Conservation (phyloP, 148 eudicot species). For the Euryodendron excelsum region DNA sequence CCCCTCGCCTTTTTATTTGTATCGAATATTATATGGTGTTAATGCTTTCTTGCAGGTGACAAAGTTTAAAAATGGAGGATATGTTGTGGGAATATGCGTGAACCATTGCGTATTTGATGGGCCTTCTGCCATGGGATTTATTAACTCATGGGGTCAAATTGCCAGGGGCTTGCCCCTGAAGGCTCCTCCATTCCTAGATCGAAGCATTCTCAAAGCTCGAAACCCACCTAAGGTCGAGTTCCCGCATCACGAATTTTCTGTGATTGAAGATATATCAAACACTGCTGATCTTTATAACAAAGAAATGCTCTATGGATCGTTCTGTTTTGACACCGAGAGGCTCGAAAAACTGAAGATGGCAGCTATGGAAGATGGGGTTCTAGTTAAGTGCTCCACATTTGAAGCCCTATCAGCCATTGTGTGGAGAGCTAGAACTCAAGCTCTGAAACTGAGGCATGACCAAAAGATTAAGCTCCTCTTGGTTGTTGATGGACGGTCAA, state of each 20-base stretch:
- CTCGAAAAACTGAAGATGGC: constrained; percentile 29
- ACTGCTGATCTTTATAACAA: constrained; percentile 24
- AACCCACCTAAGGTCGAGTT: too few species aligned
- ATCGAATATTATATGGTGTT: neutral
- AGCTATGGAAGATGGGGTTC: constrained; percentile 27
- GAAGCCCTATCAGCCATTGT: constrained; percentile 43
- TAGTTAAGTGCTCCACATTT: too few species aligned
- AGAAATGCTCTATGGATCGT: constrained; percentile 25
- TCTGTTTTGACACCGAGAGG: constrained; percentile 27
- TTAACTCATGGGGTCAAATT: constrained; percentile 33
- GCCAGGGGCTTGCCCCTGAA: too few species aligned
- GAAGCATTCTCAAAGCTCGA: too few species aligned
- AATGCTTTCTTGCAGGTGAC: constrained; percentile 29
- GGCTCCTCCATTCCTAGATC: too few species aligned
- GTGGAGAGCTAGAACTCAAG: constrained; percentile 30
- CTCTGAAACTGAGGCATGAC: constrained; percentile 30
- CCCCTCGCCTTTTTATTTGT: neutral
- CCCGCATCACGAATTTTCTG: too few species aligned
- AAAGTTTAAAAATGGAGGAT: constrained; percentile 46
- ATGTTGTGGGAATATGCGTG: constrained; percentile 38
- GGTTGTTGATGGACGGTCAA: constrained; percentile 38
- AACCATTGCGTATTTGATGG: constrained; percentile 43
- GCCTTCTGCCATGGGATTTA: constrained; percentile 32
- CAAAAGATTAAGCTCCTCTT: constrained; percentile 38
- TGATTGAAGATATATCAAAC: too few species aligned